Evolutionary conservation across 2,329 filamentous ascomycete species (phyloP).

Genomic region (Alternaria triticimaculans): DNA sequence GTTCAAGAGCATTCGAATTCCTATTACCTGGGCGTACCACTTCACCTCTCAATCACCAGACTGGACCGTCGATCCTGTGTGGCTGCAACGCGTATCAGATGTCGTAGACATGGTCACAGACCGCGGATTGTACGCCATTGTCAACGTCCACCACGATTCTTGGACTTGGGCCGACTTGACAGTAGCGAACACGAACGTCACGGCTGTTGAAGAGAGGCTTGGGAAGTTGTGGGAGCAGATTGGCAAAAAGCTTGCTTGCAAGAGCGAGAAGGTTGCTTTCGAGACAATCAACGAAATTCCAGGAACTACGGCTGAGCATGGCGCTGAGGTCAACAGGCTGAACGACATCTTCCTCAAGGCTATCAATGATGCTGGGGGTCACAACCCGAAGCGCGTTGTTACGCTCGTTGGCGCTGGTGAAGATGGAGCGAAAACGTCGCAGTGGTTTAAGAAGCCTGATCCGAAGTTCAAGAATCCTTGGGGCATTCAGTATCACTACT

Average conservation of each 20-base stretch:
- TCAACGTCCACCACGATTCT: conserved; percentile 67
- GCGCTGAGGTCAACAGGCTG: conserved; percentile 60
- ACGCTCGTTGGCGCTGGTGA: conserved; percentile 61
- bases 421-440: conserved; percentile 60
- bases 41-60: conserved; percentile 59
- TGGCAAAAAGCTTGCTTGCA: conserved; percentile 61
- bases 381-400: conserved; percentile 63
- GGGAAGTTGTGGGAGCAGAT: conserved; percentile 65
- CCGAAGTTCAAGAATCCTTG: conserved; percentile 60
- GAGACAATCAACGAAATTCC: conserved; percentile 68
- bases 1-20: conserved; percentile 65
- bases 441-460: conserved; percentile 61
- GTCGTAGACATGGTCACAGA: conserved; percentile 64
- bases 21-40: conserved; percentile 66
- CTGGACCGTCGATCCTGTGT: conserved; percentile 61
- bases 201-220: conserved; percentile 63
- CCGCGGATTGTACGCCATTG: conserved; percentile 59
- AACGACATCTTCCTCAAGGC: conserved; percentile 64
- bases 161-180: conserved; percentile 65
- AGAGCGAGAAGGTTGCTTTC: conserved; percentile 61
- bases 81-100: conserved; percentile 64
- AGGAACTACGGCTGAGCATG: conserved; percentile 59
- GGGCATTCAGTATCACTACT: conserved; percentile 69
- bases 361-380: conserved; percentile 62
- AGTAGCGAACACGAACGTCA: conserved; percentile 54